Base-by-base conservation (phyloP, 805 yeast genomes). In the Cyberlindnera sargentensis region DNA sequence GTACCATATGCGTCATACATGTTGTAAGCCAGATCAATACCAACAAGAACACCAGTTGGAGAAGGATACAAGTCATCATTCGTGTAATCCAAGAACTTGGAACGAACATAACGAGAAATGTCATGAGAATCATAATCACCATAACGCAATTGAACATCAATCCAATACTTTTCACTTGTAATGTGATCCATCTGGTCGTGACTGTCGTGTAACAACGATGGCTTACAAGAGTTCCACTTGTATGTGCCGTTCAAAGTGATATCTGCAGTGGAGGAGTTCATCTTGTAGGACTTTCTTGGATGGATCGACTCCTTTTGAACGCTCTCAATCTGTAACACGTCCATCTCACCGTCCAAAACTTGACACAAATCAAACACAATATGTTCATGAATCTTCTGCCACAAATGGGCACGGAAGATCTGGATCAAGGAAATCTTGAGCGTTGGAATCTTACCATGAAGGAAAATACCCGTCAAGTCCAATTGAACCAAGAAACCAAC, bases 121-220 rank as follows among this genome's bases (percentile, higher is more conserved):
- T 93, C 98, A 60, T 93, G 99, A 4, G 97, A 87, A 62, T 93
- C 99, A 62, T 87, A 93, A 62, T 93, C 99, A 53, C 99, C 99
- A 59, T 91, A 93, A 43, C 98, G 71, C 44, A 93, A 67, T 62
- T 93, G 99, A 24, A 93, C 85, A 68, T 93, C 99, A 46, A 93
- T 67, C 99, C 99, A 93, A 65, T 81, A 84, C 61, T 86, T 88
- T 48, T 76, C 80, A 20, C 80, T 52, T 44, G 64, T 69, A 1
- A 75, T 63, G n/a, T 75, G 75, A 45, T 75, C 76, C 70, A 75
- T 73, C 1, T 67, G 55, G 57, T 88, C 96, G 52, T 78, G 75
- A 23, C 80, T 70, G 51, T 84, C 91, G 57, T 81, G 77, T 23
- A 93, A 66, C 41, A 85, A 66, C 0, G 96, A 86, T 0, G 99